These are phyloP conservation scores for Calonectria honghensis DNA, from an alignment of 2,329 filamentous ascomycete species.

Conservation along the genomic window DNA sequence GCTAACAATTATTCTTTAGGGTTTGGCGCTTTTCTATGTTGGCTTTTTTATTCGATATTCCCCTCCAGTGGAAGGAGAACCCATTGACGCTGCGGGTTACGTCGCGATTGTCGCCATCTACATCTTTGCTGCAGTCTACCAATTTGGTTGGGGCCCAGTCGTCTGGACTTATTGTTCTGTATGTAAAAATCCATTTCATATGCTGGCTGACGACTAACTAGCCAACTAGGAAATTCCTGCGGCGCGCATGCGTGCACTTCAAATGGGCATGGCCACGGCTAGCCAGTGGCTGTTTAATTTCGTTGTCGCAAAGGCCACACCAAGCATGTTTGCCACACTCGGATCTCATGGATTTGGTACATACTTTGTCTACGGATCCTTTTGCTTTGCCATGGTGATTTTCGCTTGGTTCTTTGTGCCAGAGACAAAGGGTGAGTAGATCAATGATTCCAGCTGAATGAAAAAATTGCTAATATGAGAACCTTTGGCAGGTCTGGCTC, in stretches of 20 bases:
- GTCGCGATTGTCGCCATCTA: conserved; percentile 37
- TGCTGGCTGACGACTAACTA: not conserved
- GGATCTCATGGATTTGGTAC: conserved; percentile 38
- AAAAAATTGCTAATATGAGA: not conserved
- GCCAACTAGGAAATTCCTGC: conserved; percentile 30
- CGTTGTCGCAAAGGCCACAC: conserved; percentile 38
- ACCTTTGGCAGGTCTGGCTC: not conserved
- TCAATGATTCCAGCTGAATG: not conserved
- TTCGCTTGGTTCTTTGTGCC: conserved; percentile 37
- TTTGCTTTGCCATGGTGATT: conserved; percentile 38
- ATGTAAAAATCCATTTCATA: not conserved
- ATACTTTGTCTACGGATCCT: conserved; percentile 41
- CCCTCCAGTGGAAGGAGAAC: conserved; percentile 14
- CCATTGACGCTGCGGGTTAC: conserved; percentile 29
- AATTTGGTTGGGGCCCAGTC: conserved; percentile 37
- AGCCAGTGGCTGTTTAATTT: conserved; percentile 44
- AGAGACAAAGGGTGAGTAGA: conserved; percentile 31
- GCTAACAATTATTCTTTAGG: not conserved
- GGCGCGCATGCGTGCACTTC: conserved; percentile 39
- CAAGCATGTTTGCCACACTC: conserved; percentile 40
- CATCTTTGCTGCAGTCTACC: conserved; percentile 31
- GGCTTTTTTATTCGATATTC: conserved; percentile 39
- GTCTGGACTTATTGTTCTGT: conserved; percentile 39
- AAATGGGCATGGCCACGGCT: conserved; percentile 42
- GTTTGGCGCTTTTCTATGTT: conserved; percentile 38